Evolutionary conservation across 164 flowering plant genomes (phyloP), one percentile per base, ranked within the genome.

Genomic region (Tetracentron sinense): DNA sequence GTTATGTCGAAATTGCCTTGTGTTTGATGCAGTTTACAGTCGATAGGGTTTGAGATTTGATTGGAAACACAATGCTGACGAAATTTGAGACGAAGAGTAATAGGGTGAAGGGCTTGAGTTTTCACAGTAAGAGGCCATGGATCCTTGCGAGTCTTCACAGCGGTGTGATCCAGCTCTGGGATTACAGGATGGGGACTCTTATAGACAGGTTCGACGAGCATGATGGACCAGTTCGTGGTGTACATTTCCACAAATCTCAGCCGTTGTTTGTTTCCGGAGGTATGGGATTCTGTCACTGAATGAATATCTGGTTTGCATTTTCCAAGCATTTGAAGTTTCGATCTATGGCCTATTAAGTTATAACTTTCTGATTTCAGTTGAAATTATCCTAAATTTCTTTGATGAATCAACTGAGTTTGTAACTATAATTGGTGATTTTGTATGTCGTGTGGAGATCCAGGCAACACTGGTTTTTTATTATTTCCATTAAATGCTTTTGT

Each of bases 141-240:
- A 89, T 92, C 79, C 77, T 92, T 12, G 97, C 96, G 28, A 87
- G 94, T 79, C 85, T 92, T 30, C 96, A 92, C 82, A 89, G 96
- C 58, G 97, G 97, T n/a, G 97, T 87, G 76, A 83, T 92, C 79
- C 97, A 92, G 86, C 85, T 92, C 25, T 92, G 97, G 97, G 97
- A 92, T 75, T 89, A 92, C 61, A 78, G 97, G 11, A 89, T 92
- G 94, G 97, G 97, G 21, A 92, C 96, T 47, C 78, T 92, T 25
- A 87, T 92, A 46, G 97, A 92, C 61, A 74, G 88, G 15, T 92
- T 92, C 52, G 97, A 92, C 22, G 97, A 92, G 75, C 97, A 92
- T 50, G 96, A 89, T 48, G 97, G 97, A 11, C 96, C 97, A 15
- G 97, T 92, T 28, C 89, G 97, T 2, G 97, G 96, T 3, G 97